Percentiles rank a stretch among this genome's conserved stretches.
phyloP scores from a whole-genome alignment of 352 stramenopile species.

The Pythium brachiatum region DNA sequence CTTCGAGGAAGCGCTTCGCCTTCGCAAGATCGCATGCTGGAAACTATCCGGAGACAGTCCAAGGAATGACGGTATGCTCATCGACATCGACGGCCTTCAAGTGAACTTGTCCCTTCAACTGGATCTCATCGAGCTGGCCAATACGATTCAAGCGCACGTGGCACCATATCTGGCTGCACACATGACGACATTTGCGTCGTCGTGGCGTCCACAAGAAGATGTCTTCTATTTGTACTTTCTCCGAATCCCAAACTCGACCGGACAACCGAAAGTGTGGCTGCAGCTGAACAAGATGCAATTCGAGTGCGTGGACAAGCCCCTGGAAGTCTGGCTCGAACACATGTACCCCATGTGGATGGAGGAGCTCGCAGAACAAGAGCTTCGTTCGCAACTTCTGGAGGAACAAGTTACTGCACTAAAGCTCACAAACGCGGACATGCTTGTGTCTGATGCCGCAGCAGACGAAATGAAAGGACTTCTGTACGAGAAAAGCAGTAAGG shows the following conservation, averaged over 20 bases:
- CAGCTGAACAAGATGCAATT: constrained; percentile 40
- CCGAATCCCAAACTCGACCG: constrained; percentile 30
- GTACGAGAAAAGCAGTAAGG: constrained; percentile 53
- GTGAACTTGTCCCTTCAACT: constrained; percentile 38
- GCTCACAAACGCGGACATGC: constrained; percentile 49
- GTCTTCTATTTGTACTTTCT: constrained; percentile 69
- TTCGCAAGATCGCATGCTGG: constrained; percentile 38
- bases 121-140: constrained; percentile 30
- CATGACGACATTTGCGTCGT: constrained; percentile 19
- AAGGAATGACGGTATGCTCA: constrained; percentile 49
- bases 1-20: constrained; percentile 56
- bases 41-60: not conserved
- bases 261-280: constrained; percentile 47
- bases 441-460: constrained; percentile 30
- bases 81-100: constrained; percentile 47
- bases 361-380: constrained; percentile 60
- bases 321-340: constrained; percentile 69
- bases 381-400: constrained; percentile 55
- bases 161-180: constrained; percentile 33
- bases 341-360: constrained; percentile 76
- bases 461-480: constrained; percentile 51
- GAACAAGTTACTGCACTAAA: constrained; percentile 59
- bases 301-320: constrained; percentile 42
- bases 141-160: constrained; percentile 30
- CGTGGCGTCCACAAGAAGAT: constrained; percentile 63